phyloP scores from a whole-genome alignment of 2,329 filamentous ascomycete genomes.

The Byssoonygena ceratinophila region DNA sequence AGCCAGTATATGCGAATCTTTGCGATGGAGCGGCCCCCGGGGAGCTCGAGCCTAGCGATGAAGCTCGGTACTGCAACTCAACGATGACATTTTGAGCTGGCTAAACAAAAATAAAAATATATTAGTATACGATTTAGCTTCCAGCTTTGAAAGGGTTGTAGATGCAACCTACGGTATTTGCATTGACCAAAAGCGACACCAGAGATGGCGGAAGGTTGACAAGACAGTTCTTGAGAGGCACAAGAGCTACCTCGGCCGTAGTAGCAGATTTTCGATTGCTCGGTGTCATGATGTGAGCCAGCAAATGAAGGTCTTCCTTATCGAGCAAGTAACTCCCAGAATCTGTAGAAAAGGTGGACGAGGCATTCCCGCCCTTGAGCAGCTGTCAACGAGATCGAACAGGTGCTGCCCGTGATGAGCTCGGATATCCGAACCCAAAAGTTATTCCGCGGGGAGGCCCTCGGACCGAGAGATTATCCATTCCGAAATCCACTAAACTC shows the following conservation, averaged over 20 bases:
- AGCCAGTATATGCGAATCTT: constrained; percentile 76
- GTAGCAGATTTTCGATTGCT: constrained; percentile 44
- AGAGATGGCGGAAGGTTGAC: constrained; percentile 82
- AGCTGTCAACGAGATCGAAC: background rate
- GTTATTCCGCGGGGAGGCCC: background rate
- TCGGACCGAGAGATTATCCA: constrained; percentile 29
- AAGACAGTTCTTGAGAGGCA: constrained; percentile 85
- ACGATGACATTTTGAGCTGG: constrained; percentile 92
- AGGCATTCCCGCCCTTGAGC: background rate
- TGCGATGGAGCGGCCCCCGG: constrained; percentile 40
- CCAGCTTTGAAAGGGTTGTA: background rate
- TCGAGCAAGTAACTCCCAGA: background rate
- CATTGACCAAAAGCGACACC: constrained; percentile 72
- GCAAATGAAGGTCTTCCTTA: background rate
- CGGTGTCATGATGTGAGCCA: constrained; percentile 30
- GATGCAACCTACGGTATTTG: constrained; percentile 64
- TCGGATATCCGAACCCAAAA: constrained; percentile 12
- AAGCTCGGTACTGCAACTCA: constrained; percentile 67
- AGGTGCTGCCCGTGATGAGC: constrained; percentile 22
- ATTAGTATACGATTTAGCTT: background rate
- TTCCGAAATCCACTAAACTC: constrained; percentile 22
- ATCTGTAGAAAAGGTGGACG: constrained; percentile 20
- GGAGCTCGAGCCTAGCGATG: constrained; percentile 34
- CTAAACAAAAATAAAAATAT: constrained; percentile 37
- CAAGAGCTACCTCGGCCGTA: constrained; percentile 71